A percentile compares a stretch with the other conserved stretches of the same genome.
These are phyloP conservation scores for Ensete glaucum DNA, from an alignment of 176 grass and related monocot species.

Conservation along the genomic window DNA sequence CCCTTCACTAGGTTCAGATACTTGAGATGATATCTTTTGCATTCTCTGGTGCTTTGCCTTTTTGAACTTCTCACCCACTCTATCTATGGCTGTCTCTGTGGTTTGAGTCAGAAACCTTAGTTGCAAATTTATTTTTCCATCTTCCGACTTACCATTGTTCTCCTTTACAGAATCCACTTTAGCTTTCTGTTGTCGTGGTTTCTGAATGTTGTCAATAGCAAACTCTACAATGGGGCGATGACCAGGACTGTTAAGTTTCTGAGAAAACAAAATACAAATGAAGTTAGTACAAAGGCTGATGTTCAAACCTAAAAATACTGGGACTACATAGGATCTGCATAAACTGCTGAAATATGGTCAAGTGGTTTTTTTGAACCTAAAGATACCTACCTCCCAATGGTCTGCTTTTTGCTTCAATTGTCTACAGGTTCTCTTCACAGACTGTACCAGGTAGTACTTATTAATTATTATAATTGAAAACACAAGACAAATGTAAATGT, in stretches of 20 bases:
- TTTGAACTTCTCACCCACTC: slow-evolving; percentile 16
- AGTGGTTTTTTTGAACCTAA: too few relatives aligned
- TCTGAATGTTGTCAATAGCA: slow-evolving; percentile 75
- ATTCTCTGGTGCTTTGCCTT: slow-evolving; percentile 39
- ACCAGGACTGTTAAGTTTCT: slow-evolving; percentile 70
- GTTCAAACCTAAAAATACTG: background rate
- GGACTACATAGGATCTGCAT: background rate
- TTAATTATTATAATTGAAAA: too few relatives aligned
- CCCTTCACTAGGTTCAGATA: slow-evolving; percentile 18
- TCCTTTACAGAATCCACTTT: slow-evolving; percentile 20
- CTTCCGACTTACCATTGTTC: slow-evolving; percentile 13
- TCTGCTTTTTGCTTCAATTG: too few relatives aligned
- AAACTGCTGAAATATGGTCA: background rate
- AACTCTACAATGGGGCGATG: slow-evolving; percentile 77
- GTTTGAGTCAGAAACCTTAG: slow-evolving; percentile 14
- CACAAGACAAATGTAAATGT: too few relatives aligned
- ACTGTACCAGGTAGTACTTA: too few relatives aligned
- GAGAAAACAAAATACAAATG: slow-evolving; percentile 7
- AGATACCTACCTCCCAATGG: too few relatives aligned
- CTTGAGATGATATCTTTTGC: slow-evolving; percentile 24
- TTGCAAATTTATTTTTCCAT: slow-evolving; percentile 22
- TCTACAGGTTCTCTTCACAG: too few relatives aligned
- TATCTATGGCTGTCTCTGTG: slow-evolving; percentile 13
- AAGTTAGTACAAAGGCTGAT: background rate
- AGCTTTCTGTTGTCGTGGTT: slow-evolving; percentile 53